phyloP scores from a whole-genome alignment of 1,284 basidiomycete genomes.

The Apiotrichum domesticum region DNA sequence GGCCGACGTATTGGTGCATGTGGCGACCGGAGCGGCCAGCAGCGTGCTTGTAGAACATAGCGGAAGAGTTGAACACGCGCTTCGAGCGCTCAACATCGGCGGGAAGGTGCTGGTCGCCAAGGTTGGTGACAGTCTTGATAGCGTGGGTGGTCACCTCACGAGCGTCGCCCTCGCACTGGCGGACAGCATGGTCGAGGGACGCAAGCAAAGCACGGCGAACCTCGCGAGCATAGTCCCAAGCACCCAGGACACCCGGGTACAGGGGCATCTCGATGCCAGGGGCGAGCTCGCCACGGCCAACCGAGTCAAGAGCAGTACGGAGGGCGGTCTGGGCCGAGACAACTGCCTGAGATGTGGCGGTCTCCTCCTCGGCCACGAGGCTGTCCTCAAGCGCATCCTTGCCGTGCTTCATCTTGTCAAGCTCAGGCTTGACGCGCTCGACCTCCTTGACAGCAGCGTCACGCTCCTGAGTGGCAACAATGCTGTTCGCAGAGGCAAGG shows the following conservation, averaged over 20 bases:
- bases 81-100: slow-evolving; percentile 69
- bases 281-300: slow-evolving; percentile 64
- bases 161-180: slow-evolving; percentile 76
- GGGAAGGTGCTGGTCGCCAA: slow-evolving; percentile 77
- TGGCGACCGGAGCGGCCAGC: slow-evolving; percentile 52
- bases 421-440: slow-evolving; percentile 65
- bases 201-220: slow-evolving; percentile 68
- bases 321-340: slow-evolving; percentile 59
- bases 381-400: slow-evolving; percentile 69
- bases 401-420: slow-evolving; percentile 76
- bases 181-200: slow-evolving; percentile 76
- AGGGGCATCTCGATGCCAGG: slow-evolving; percentile 57
- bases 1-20: slow-evolving; percentile 39
- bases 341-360: slow-evolving; percentile 57
- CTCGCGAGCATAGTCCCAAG: slow-evolving; percentile 85
- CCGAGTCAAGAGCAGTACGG: slow-evolving; percentile 64
- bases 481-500: slow-evolving; percentile 77
- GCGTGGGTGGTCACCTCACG: slow-evolving; percentile 62
- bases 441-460: slow-evolving; percentile 68
- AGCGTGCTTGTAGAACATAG: slow-evolving; percentile 69
- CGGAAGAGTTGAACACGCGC: slow-evolving; percentile 87
- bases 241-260: slow-evolving; percentile 78
- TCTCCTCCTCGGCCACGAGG: slow-evolving; percentile 76
- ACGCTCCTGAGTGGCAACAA: slow-evolving; percentile 76
- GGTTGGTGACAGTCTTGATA: slow-evolving; percentile 61